Base-by-base conservation (phyloP, 169 alveolate species). In the Babesia ovata region DNA sequence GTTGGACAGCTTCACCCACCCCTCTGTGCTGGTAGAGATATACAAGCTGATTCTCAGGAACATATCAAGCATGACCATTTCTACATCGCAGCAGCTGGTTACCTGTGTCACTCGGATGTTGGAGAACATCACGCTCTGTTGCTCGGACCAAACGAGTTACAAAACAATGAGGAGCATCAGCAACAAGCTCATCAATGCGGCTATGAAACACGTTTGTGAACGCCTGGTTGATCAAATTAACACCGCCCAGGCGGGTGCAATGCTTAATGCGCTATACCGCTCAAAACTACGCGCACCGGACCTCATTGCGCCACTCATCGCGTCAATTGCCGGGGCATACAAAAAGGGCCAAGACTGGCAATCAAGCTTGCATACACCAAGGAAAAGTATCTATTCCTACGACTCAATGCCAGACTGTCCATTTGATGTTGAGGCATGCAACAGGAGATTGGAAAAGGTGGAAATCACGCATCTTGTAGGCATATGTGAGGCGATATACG, bases 381-480 rank as follows among this genome's bases (percentile, higher is more conserved):
- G 29, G 70, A 61, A 50, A 21, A 75, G 75, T 22, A 42, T 75
- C 14, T 65, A 36, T n/a, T 39, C 77, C 16, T 75, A 75, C 49
- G 59, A 63, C 7, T 0, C 66, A 14, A 26, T 75, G 49, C 88
- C 88, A 13, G 70, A 56, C 14, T 58, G 73, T 12, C 88, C 88
- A 22, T 81, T 81, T 50, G 75, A 81, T 39, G 21, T 24, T 33
- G 63, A 72, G 26, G 67, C 42, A 21, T 69, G 84, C 28, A 29
- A 42, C 17, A 73, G 56, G 48, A 81, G 45, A 44, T 44, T 81
- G 67, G 84, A 81, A 65, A 52, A 66, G 46, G 65, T 81, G 29
- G 88, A 81, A 44, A 57, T 77, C 22, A 71, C 63, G 45, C 83
- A 81, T 36, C 74, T 81, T 21, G 79, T 81, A 24, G 78, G 73